Evolutionary conservation across 306 rosid genomes (phyloP).

Genomic region (Dryas octopetala): DNA sequence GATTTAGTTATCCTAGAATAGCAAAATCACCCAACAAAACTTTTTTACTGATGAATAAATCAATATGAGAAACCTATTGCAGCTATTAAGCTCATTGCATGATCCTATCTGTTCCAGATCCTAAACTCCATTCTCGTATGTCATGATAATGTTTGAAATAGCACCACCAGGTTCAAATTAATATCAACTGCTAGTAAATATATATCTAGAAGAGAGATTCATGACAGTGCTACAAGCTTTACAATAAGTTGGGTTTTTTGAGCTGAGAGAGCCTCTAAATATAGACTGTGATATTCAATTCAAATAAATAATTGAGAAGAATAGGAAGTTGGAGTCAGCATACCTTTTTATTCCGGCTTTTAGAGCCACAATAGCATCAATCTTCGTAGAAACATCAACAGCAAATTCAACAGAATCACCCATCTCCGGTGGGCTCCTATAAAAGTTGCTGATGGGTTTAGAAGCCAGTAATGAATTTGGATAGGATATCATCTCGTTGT

Average conservation of each 20-base stretch:
- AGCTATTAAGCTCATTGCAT: background rate
- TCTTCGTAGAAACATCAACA: conserved; percentile 65
- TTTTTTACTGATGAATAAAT: background rate
- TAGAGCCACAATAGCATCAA: conserved; percentile 62
- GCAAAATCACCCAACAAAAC: background rate
- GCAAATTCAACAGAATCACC: conserved; percentile 65
- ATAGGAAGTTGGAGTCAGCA: conserved; percentile 15
- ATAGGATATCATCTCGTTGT: conserved; percentile 83
- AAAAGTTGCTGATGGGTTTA: conserved; percentile 83
- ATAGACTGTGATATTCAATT: background rate
- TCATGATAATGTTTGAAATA: background rate
- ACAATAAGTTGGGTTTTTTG: background rate
- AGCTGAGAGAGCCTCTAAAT: background rate
- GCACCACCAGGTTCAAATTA: background rate
- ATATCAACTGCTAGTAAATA: no score
- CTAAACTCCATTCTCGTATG: conserved; percentile 4
- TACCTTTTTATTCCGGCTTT: conserved; percentile 62
- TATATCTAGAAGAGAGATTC: no score
- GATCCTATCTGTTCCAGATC: background rate
- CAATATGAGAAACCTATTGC: background rate
- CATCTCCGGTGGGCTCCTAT: conserved; percentile 81
- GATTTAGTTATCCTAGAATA: background rate
- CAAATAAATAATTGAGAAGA: background rate
- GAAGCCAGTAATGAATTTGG: conserved; percentile 79
- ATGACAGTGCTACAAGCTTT: background rate